Base-by-base conservation (phyloP, 140 eudicot species). In the Cichorium intybus region DNA sequence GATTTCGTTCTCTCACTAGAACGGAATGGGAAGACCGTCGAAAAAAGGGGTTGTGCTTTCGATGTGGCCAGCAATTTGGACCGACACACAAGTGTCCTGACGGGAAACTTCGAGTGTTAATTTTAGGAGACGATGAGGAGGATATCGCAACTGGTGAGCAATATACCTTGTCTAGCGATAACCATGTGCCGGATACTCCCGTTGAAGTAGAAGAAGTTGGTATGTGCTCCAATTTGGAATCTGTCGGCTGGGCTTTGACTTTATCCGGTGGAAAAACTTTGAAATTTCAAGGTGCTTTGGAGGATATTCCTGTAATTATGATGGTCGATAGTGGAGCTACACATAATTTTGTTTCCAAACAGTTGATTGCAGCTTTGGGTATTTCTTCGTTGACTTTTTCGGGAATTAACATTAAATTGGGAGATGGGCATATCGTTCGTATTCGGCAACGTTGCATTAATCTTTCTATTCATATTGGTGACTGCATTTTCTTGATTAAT, bases 1-100 rank as follows among this genome's bases (percentile, higher is more conserved):
- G 84, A 84, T 0, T 69, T n/a, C 27, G 34, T 0, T 53, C 59
- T 5, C 80, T 1, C 72, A 77, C 76, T 68, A 74, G 80, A 79
- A 85, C 6, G 23, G 51, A 33, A 33, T 51, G 71, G 16, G 76
- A 23, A 8, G 20, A 6, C 8, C 35, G 43, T 4, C 28, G 46
- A 11, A 21, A 39, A 8, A 69, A 28, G 48, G 39, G 61, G 9
- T 1, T 20, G 4, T 35, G 39, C 20, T 20, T 20, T 33, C 39
- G 27, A 35, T 29, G 53, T 52, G 28, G 57, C 56, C 35, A 7
- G 7, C 43, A 24, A 46, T 49, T 20, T 15, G 26, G 57, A 0
- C 59, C 20, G 3, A 1, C 59, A 12, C 59, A 53, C 6, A 53
- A 53, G 4, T 53, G 59, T 1, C 35, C 59, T 0, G 35, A 53